Evolutionary conservation across 805 yeast genomes (phyloP).

Genomic region (Saturnispora dispora): DNA sequence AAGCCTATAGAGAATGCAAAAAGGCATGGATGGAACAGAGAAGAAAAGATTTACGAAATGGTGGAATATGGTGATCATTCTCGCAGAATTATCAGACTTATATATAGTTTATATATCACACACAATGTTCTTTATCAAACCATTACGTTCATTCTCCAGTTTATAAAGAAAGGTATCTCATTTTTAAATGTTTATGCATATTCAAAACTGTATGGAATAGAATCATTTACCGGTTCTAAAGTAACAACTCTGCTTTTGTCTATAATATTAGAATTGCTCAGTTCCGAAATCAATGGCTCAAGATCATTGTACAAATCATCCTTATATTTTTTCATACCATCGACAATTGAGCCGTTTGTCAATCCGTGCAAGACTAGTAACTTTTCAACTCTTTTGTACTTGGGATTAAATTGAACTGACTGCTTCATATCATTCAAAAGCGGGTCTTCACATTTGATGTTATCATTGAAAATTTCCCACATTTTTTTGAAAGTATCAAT

Average conservation of each 20-base stretch:
- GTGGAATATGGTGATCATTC: constrained; percentile 25
- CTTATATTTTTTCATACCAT: constrained; percentile 1
- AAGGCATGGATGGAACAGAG: constrained; percentile 51
- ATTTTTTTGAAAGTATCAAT: constrained; percentile 20
- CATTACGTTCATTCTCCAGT: neutral
- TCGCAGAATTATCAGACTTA: neutral
- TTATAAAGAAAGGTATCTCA: neutral
- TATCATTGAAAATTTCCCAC: constrained; percentile 15
- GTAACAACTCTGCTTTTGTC: neutral
- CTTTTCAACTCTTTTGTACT: constrained; percentile 17
- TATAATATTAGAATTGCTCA: neutral
- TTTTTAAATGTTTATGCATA: neutral
- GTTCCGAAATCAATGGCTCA: neutral
- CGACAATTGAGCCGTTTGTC: constrained; percentile 20
- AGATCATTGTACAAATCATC: neutral
- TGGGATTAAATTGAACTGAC: neutral
- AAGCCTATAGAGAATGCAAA: constrained; percentile 88
- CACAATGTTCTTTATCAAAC: neutral
- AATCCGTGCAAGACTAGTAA: constrained; percentile 21
- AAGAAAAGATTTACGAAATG: constrained; percentile 20
- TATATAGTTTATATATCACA: neutral
- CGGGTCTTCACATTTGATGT: neutral
- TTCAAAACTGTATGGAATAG: constrained; percentile 1
- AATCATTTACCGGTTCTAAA: neutral
- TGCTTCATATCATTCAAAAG: constrained; percentile 4